Evolutionary conservation across 495 filamentous ascomycete species (phyloP).

Genomic region (Mytilinidion resinicola): DNA sequence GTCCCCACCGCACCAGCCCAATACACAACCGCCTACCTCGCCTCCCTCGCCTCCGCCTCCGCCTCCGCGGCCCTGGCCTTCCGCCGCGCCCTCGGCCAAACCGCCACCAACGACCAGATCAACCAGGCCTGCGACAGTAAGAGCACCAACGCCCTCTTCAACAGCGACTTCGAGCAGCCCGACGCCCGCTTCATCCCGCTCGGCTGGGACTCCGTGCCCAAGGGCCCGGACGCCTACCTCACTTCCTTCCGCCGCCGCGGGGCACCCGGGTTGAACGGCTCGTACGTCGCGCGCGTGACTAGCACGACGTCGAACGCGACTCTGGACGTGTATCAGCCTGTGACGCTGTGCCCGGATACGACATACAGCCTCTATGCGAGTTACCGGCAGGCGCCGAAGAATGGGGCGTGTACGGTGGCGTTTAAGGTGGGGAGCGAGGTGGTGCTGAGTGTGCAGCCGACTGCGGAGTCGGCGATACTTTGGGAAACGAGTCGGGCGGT

Average conservation of each 20-base stretch:
- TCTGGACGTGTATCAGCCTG: constrained; percentile 8
- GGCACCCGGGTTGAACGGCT: neutral
- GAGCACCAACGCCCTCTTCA: constrained; percentile 13
- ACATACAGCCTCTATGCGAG: constrained; percentile 1
- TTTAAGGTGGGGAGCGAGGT: constrained; percentile 4
- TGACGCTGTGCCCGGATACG: constrained; percentile 24
- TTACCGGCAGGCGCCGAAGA: constrained; percentile 1
- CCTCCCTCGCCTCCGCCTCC: neutral
- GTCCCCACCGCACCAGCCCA: neutral
- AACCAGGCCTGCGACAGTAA: constrained; percentile 10
- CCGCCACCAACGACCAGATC: constrained; percentile 17
- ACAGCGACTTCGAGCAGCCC: constrained; percentile 18
- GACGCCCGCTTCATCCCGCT: constrained; percentile 10
- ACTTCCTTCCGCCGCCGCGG: neutral
- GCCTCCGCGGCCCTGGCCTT: neutral
- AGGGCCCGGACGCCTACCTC: constrained; percentile 12
- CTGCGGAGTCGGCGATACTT: too few relatives aligned
- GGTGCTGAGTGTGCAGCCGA: neutral
- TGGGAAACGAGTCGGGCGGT: neutral
- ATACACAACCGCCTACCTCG: too few relatives aligned
- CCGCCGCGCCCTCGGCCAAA: constrained; percentile 8
- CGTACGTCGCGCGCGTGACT: constrained; percentile 5
- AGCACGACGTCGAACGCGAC: neutral
- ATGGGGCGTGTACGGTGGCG: constrained; percentile 5
- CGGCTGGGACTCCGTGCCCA: constrained; percentile 11